Conservation (phyloP, 2,329 filamentous ascomycete genomes). For the Colletotrichum sp. region DNA sequence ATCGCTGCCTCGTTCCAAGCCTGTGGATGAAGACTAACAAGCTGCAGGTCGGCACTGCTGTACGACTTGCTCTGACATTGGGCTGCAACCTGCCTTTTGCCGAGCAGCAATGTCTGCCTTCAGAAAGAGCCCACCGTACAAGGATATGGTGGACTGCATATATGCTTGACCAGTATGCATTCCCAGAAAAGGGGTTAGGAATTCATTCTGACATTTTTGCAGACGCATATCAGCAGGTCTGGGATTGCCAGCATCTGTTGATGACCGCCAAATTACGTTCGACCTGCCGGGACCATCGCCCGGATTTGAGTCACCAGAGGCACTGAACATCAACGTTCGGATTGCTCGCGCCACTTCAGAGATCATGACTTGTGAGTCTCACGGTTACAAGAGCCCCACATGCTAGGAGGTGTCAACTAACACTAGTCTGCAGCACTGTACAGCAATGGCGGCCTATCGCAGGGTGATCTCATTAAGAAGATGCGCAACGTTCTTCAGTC, state of each 20-base stretch:
- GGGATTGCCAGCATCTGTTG: constrained; percentile 28
- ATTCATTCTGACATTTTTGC: not conserved
- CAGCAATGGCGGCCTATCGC: constrained; percentile 26
- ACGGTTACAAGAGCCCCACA: not conserved
- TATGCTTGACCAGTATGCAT: constrained; percentile 31
- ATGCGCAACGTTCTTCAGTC: constrained; percentile 25
- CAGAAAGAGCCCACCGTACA: constrained; percentile 27
- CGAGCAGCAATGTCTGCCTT: constrained; percentile 29
- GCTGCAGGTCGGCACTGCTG: constrained; percentile 27
- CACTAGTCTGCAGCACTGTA: constrained; percentile 24
- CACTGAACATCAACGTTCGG: constrained; percentile 29
- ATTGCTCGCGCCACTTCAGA: constrained; percentile 31
- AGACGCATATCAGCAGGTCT: constrained; percentile 30
- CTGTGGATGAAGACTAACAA: not conserved
- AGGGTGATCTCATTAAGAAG: constrained; percentile 28
- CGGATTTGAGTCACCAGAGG: constrained; percentile 28
- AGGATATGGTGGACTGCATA: constrained; percentile 34
- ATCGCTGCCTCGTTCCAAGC: rapidly evolving
- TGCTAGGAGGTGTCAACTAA: not conserved
- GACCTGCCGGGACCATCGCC: constrained; percentile 28
- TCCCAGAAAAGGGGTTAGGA: no score
- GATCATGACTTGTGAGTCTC: constrained; percentile 29
- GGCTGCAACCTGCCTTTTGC: constrained; percentile 28
- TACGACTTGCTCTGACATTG: constrained; percentile 28
- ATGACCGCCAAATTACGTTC: constrained; percentile 29